Conservation (phyloP, 805 yeast species). For the Peterozyma toletana region DNA sequence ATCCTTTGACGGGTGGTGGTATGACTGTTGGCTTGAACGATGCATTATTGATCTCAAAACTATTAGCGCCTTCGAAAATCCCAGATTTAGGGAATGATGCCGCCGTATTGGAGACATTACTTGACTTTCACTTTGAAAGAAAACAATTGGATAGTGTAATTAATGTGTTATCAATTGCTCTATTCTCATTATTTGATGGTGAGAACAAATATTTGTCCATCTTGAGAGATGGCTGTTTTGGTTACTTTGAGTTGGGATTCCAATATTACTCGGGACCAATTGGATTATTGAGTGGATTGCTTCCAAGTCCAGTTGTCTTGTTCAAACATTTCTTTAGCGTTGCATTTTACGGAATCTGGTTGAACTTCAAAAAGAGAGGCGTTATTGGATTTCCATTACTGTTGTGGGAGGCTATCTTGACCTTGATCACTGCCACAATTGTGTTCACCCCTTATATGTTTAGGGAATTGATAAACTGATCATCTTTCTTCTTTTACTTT, state of each 20-base stretch:
- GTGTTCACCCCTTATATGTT: conserved; percentile 76
- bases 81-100: conserved; percentile 53
- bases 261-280: conserved; percentile 72
- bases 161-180: conserved; percentile 84
- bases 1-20: conserved; percentile 98
- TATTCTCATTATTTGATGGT: conserved; percentile 88
- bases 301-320: conserved; percentile 66
- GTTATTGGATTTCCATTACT: conserved; percentile 63
- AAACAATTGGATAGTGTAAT: conserved; percentile 77
- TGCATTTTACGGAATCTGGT: conserved; percentile 73
- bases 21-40: conserved; percentile 97
- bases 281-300: conserved; percentile 73
- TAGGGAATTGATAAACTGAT: conserved; percentile 16
- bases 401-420: conserved; percentile 56
- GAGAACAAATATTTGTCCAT: conserved; percentile 56
- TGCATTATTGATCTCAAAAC: conserved; percentile 57
- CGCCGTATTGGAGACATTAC: conserved; percentile 46
- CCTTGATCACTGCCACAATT: conserved; percentile 63
- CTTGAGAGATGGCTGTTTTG: conserved; percentile 84
- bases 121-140: conserved; percentile 69
- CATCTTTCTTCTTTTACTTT: too few species aligned
- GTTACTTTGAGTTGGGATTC: conserved; percentile 82
- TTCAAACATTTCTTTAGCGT: conserved; percentile 87
- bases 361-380: conserved; percentile 65
- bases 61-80: conserved; percentile 46